Percentiles rank a stretch among this genome's conserved stretches.
These are phyloP conservation scores for Fusarium citri DNA, from an alignment of 2,329 filamentous ascomycete genomes.

Conservation along the genomic window DNA sequence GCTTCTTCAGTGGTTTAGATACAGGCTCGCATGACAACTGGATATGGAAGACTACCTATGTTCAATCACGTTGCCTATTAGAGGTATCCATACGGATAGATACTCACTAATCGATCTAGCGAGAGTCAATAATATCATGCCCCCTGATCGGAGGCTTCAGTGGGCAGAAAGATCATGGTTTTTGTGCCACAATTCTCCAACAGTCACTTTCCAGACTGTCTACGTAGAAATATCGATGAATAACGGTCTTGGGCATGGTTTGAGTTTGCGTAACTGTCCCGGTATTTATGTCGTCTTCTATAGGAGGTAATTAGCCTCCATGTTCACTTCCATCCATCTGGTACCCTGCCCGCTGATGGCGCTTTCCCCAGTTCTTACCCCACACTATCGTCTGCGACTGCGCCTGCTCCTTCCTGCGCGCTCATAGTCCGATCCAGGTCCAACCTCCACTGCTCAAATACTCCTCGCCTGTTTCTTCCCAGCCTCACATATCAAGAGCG, in stretches of 20 bases:
- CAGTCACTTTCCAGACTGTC: background rate
- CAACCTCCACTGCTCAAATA: constrained; percentile 20
- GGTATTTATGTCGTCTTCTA: background rate
- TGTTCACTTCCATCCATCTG: background rate
- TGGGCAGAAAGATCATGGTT: background rate
- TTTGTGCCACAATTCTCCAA: background rate
- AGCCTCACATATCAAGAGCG: constrained; percentile 10
- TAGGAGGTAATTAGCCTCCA: background rate
- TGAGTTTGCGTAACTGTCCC: background rate
- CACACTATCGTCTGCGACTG: constrained; percentile 36
- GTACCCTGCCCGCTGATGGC: constrained; percentile 21
- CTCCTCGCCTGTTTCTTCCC: constrained; percentile 33
- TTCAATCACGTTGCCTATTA: background rate
- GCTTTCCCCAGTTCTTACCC: constrained; percentile 43
- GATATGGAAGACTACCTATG: background rate
- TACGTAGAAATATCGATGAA: background rate
- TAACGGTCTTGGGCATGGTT: background rate
- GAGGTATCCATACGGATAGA: no score
- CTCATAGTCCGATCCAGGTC: constrained; percentile 20
- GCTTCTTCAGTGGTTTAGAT: background rate
- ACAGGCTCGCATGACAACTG: background rate
- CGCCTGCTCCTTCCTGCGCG: constrained; percentile 8
- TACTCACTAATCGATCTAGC: background rate
- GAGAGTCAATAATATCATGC: background rate
- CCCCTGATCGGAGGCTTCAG: background rate